Evolutionary conservation across 2,329 filamentous ascomycete genomes (phyloP).

Genomic region (Colletotrichum sublineola): DNA sequence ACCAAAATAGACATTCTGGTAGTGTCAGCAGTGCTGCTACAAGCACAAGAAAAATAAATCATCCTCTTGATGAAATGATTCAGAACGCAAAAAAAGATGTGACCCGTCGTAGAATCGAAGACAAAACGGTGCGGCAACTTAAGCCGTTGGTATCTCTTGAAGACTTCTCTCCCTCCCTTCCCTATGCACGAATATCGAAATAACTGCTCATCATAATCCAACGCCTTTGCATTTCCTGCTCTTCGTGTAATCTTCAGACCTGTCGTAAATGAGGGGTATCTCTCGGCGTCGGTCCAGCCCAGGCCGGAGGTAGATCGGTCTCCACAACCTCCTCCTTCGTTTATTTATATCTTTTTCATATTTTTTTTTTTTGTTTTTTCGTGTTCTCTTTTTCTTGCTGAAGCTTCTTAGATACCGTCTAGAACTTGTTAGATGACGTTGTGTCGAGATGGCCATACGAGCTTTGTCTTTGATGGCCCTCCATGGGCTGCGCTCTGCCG

Average conservation of each 20-base stretch:
- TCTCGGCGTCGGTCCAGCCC: slow-evolving; percentile 43
- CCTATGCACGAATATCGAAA: slow-evolving; percentile 5
- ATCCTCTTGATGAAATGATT: slow-evolving; percentile 13
- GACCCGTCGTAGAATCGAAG: slow-evolving; percentile 37
- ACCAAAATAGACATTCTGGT: slow-evolving; percentile 25
- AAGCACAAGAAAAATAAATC: slow-evolving; percentile 12
- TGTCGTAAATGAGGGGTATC: slow-evolving; percentile 42
- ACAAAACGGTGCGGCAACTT: slow-evolving; percentile 35
- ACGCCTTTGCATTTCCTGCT: slow-evolving; percentile 32
- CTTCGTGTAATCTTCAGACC: slow-evolving; percentile 32
- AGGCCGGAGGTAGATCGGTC: slow-evolving; percentile 38
- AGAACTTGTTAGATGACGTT: slow-evolving; percentile 38
- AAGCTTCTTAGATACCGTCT: slow-evolving; percentile 10
- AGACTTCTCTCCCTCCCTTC: slow-evolving; percentile 8
- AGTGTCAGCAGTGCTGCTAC: slow-evolving; percentile 13
- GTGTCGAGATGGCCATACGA: slow-evolving; percentile 53
- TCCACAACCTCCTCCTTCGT: slow-evolving; percentile 9
- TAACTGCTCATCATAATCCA: slow-evolving; percentile 16
- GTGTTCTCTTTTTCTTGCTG: background rate
- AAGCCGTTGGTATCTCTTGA: slow-evolving; percentile 41
- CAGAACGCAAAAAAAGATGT: slow-evolving; percentile 27
- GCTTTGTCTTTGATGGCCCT: slow-evolving; percentile 52
- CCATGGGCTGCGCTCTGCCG: slow-evolving; percentile 45
- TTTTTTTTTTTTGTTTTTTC: background rate
- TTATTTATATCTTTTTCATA: background rate